Evolutionary conservation across 139 green algal genomes (phyloP).

Genomic region (Volvox reticuliferus): DNA sequence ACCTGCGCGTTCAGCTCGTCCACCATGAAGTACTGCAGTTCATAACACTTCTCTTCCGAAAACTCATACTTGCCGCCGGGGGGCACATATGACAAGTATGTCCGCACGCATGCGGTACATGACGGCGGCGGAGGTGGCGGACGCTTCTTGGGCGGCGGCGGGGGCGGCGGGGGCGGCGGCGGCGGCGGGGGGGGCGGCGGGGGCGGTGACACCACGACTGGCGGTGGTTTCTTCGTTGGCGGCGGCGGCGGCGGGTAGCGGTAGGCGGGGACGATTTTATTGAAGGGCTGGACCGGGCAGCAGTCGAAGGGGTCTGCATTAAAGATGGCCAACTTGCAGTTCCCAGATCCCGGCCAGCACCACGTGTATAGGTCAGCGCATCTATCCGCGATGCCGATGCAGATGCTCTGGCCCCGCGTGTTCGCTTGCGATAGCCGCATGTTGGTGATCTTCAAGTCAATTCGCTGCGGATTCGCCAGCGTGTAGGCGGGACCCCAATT

Average conservation of each 20-base stretch:
- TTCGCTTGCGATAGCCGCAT: conserved; percentile 11
- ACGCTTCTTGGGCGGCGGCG: background rate
- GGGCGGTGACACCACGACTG: background rate
- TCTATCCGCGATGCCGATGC: conserved; percentile 15
- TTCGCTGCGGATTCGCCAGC: background rate
- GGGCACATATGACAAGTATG: background rate
- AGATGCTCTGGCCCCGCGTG: conserved; percentile 20
- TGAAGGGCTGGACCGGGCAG: conserved; percentile 35
- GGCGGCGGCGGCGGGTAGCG: conserved; percentile 5
- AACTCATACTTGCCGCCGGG: background rate
- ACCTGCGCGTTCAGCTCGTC: background rate
- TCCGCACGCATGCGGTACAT: background rate
- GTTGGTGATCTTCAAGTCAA: conserved; percentile 49
- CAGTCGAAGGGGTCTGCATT: conserved; percentile 46
- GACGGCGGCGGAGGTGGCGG: background rate
- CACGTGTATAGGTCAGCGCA: background rate
- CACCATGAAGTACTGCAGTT: background rate
- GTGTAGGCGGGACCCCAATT: conserved; percentile 26
- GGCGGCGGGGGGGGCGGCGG: conserved; percentile 33
- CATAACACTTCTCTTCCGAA: background rate
- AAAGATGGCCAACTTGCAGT: conserved; percentile 42
- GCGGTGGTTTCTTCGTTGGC: background rate
- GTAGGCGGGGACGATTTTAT: background rate
- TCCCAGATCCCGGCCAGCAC: conserved; percentile 44
- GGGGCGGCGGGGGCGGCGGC: conserved; percentile 34